Conservation (phyloP, 1,284 basidiomycete species). For the Volvariella volvacea region DNA sequence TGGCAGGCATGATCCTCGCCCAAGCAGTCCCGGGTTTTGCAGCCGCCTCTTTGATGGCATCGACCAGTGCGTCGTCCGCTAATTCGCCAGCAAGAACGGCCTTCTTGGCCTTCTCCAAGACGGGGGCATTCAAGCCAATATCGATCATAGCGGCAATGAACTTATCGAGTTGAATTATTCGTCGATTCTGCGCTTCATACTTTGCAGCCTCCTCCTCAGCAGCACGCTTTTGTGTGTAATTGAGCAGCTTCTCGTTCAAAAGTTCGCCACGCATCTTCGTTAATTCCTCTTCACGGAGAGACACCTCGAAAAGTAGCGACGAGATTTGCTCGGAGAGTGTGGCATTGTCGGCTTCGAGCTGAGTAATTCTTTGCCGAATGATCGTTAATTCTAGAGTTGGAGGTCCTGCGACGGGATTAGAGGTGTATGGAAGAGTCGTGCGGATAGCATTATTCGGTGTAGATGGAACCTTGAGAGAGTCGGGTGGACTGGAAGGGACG, state of each 20-base stretch:
- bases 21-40: constrained; percentile 28
- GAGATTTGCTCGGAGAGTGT: background rate
- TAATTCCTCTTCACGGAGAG: background rate
- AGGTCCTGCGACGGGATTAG: background rate
- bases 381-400: background rate
- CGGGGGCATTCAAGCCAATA: constrained; percentile 3
- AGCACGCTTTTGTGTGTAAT: background rate
- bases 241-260: background rate
- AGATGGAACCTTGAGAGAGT: background rate
- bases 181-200: background rate
- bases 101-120: constrained; percentile 1
- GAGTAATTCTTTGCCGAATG: background rate
- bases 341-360: background rate
- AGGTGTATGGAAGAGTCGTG: background rate
- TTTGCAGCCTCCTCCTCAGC: background rate
- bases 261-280: background rate
- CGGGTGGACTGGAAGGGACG: background rate
- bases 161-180: constrained; percentile 2
- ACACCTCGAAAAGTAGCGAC: background rate
- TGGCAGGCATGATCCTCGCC: constrained; percentile 30
- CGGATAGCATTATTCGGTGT: background rate
- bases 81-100: background rate
- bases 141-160: constrained; percentile 3
- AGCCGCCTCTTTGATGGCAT: constrained; percentile 32
- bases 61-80: constrained; percentile 26